Evolutionary conservation across 1,139 yeast genomes (phyloP), one percentile per base, ranked within the genome.

Genomic region (Taphrina wiesneri): DNA sequence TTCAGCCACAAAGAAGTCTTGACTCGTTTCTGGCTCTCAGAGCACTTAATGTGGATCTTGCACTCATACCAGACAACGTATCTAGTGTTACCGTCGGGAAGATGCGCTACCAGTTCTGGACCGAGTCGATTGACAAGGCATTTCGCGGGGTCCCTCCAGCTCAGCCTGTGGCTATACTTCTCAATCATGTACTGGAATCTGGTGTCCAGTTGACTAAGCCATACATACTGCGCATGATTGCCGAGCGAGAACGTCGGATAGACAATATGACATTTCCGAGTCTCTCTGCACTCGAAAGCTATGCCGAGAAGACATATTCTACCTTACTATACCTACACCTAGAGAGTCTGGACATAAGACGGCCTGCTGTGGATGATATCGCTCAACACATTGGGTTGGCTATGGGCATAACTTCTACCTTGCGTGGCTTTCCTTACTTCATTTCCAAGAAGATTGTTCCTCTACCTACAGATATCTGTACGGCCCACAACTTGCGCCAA

Each of bases 371-470:
- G 54, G 91, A 88, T 69, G 83, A 88, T 26, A 83, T 87, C 23
- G 96, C 95, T 0, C 70, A 71, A 23, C 96, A 90, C 75, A 78
- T 89, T 39, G 96, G 96, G 2, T 96, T 90, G 74, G 89, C 95
- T 0, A 85, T 87, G 1, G 86, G 91, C 0, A 80, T 90, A 5
- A 86, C 90, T 0, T 81, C 88, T 1, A 81, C 85, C 77, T 79
- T 90, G 13, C 78, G 87, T 63, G 90, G 89, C 0, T 75, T 86
- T 65, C 79, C 80, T 26, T 88, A 82, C 75, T 86, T 85, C 74
- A 86, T 88, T 0, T 72, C 75, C 15, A 73, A 78, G 51, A 79
- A 83, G 51, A 82, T 80, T 66, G 76, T 78, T 7, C 74, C 77
- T 3, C 75, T 90, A 51, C 96, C 96, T 0, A 75, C 85, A 1